These are phyloP conservation scores for Orbilia quercus DNA, from an alignment of 2,329 filamentous ascomycete genomes.

Conservation along the genomic window DNA sequence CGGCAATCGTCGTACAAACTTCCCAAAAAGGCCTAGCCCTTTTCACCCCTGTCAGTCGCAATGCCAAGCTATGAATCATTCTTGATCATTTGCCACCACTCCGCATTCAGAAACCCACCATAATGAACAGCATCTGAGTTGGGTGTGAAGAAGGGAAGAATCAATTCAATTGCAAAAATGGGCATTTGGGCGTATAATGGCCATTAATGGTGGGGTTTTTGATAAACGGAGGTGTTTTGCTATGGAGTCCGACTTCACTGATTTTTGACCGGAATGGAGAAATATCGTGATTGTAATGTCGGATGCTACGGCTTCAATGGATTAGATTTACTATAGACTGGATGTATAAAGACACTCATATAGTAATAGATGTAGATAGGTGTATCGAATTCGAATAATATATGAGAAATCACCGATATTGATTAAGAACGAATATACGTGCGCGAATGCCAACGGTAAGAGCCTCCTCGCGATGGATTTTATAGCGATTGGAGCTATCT, in stretches of 20 bases:
- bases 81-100: slow-evolving; percentile 44
- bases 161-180: neutral
- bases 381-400: no score
- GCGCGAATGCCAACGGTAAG: neutral
- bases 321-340: neutral
- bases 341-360: neutral
- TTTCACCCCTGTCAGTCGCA: neutral
- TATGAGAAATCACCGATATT: no score
- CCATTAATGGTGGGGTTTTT: no score
- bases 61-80: slow-evolving; percentile 56
- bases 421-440: no score
- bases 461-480: no score
- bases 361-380: neutral
- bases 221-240: no score
- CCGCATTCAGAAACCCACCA: slow-evolving; percentile 26
- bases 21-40: neutral
- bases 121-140: slow-evolving; percentile 14
- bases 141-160: neutral
- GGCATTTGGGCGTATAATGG: no score
- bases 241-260: no score
- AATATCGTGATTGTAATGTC: no score
- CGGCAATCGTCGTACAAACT: neutral
- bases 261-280: no score
- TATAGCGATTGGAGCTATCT: no score
- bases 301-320: neutral